These are phyloP conservation scores for Chenopodium formosanum DNA, from an alignment of 148 eudicot genomes.

Conservation along the genomic window DNA sequence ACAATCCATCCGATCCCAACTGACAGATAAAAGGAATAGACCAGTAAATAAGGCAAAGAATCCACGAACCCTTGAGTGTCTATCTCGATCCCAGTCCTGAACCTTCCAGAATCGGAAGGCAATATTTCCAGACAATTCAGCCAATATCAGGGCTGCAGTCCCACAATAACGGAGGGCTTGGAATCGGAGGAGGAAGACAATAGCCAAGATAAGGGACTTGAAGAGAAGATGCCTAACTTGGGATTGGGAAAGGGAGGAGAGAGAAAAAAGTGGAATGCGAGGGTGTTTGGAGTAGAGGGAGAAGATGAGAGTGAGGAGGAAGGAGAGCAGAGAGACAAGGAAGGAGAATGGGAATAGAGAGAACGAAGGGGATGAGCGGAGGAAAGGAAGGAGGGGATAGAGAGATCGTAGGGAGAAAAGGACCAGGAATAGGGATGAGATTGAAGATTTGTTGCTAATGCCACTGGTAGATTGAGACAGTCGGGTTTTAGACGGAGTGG, in stretches of 20 bases:
- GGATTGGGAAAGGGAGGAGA: conserved; percentile 45
- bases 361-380: conserved; percentile 76
- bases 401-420: conserved; percentile 77
- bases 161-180: conserved; percentile 89
- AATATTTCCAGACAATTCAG: conserved; percentile 70
- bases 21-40: conserved; percentile 64
- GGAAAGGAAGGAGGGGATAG: conserved; percentile 71
- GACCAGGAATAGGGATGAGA: conserved; percentile 67
- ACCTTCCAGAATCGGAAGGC: conserved; percentile 54
- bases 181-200: conserved; percentile 76
- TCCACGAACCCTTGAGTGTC: conserved; percentile 59
- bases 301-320: conserved; percentile 42
- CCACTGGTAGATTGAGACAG: conserved; percentile 27
- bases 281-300: conserved; percentile 33
- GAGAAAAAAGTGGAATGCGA: conserved; percentile 34
- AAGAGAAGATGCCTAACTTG: conserved; percentile 43
- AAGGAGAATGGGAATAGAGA: conserved; percentile 87
- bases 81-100: conserved; percentile 31
- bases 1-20: conserved; percentile 91
- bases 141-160: conserved; percentile 79
- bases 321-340: conserved; percentile 70
- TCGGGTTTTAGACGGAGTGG: conserved; percentile 67
- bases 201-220: conserved; percentile 61
- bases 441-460: conserved; percentile 41
- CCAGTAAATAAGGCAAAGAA: conserved; percentile 55